A percentile compares a stretch with the other conserved stretches of the same genome.
phyloP scores from a whole-genome alignment of 345 rosid genomes.

The Brassica carinata region DNA sequence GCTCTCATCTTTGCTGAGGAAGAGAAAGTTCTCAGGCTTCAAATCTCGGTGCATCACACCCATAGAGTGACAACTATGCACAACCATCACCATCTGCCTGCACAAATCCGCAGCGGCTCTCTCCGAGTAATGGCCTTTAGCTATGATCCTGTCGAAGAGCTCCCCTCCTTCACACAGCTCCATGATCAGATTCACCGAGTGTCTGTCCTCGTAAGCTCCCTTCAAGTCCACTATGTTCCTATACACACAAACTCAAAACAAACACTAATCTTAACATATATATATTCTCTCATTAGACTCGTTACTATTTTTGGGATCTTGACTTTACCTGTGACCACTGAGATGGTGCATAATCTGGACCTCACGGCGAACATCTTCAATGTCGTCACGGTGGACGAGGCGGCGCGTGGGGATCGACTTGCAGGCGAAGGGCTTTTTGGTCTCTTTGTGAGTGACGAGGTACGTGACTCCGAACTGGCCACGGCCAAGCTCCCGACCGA shows the following conservation, averaged over 20 bases:
- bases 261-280: too few relatives aligned
- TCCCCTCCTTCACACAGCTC: conserved; percentile 96
- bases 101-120: conserved; percentile 84
- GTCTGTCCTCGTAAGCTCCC: conserved; percentile 84
- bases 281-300: too few relatives aligned
- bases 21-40: conserved; percentile 95
- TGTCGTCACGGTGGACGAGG: conserved; percentile 74
- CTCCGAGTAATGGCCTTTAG: conserved; percentile 92
- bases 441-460: conserved; percentile 78
- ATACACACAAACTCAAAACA: conserved; percentile 2
- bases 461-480: conserved; percentile 94
- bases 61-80: conserved; percentile 89
- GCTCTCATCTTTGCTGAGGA: conserved; percentile 64
- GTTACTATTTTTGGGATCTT: too few relatives aligned
- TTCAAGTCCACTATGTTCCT: conserved; percentile 96
- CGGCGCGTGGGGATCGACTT: conserved; percentile 88
- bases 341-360: conserved; percentile 99
- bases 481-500: conserved; percentile 94
- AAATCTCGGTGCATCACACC: conserved; percentile 95
- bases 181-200: conserved; percentile 82
- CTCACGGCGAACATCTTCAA: conserved; percentile 92
- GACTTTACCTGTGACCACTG: conserved; percentile 74
- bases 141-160: conserved; percentile 88
- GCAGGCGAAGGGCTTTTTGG: conserved; percentile 73
- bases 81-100: conserved; percentile 89